Percentiles rank a stretch among this genome's conserved stretches.
Evolutionary conservation across 352 stramenopile species (phyloP).

Genomic region (Elongisporangium prolatum): DNA sequence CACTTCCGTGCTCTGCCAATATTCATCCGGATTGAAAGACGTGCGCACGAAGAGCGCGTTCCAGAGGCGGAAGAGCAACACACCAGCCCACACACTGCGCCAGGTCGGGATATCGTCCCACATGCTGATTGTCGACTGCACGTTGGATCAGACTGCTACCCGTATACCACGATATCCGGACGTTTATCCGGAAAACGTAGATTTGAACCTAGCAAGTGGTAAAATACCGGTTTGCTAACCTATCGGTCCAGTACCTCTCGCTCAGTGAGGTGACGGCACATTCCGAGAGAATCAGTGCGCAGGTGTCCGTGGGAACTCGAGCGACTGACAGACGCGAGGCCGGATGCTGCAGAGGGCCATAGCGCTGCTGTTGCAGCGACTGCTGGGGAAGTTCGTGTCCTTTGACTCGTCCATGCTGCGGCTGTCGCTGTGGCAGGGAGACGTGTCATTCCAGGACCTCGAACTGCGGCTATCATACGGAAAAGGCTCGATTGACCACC

Average conservation of each 20-base stretch:
- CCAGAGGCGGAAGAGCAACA: constrained; percentile 65
- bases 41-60: constrained; percentile 84
- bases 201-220: not conserved
- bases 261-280: not conserved
- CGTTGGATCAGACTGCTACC: not conserved
- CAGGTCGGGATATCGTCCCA: constrained; percentile 26
- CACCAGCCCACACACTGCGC: constrained; percentile 38
- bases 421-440: constrained; percentile 82
- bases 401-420: constrained; percentile 84
- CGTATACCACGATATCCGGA: not conserved
- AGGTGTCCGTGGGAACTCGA: constrained; percentile 73
- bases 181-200: not conserved
- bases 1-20: constrained; percentile 87
- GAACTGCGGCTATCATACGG: constrained; percentile 77
- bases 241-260: not conserved
- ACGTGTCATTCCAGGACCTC: constrained; percentile 80
- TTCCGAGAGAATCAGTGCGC: not conserved
- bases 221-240: not conserved
- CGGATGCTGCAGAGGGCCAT: constrained; percentile 79
- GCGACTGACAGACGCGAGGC: constrained; percentile 67
- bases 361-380: constrained; percentile 78
- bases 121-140: constrained; percentile 11
- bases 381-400: constrained; percentile 87
- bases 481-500: constrained; percentile 64
- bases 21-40: constrained; percentile 87